These are phyloP conservation scores for Filosporella fistucella DNA, from an alignment of 495 filamentous ascomycete species.

Conservation along the genomic window DNA sequence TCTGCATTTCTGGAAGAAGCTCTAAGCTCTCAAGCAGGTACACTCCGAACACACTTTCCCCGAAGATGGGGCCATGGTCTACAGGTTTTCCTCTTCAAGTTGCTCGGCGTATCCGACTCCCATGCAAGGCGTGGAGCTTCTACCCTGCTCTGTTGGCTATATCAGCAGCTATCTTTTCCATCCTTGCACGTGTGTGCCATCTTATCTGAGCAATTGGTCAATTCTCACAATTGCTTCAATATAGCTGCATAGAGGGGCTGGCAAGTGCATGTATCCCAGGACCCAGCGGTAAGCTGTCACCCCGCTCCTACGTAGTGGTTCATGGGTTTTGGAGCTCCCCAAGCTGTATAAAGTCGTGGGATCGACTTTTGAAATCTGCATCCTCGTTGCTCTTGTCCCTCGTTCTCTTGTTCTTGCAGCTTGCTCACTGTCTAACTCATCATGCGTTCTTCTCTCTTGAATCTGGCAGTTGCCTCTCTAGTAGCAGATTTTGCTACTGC, in stretches of 20 bases:
- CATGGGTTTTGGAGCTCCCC: not conserved
- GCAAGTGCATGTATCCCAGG: not conserved
- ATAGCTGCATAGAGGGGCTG: not conserved
- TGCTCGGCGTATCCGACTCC: not conserved
- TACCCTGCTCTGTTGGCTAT: not conserved
- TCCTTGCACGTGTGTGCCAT: not conserved
- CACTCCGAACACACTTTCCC: too few relatives aligned
- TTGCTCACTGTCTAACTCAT: not conserved
- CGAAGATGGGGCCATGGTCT: too few relatives aligned
- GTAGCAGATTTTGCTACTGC: not conserved
- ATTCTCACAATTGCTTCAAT: not conserved
- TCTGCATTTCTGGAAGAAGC: too few relatives aligned
- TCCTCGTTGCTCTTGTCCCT: not conserved
- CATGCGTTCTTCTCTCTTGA: not conserved
- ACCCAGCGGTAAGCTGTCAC: not conserved
- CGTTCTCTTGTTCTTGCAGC: not conserved
- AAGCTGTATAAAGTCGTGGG: not conserved
- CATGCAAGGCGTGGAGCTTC: not conserved
- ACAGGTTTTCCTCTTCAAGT: too few relatives aligned
- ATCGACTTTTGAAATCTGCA: not conserved
- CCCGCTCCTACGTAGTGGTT: not conserved
- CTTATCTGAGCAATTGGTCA: not conserved
- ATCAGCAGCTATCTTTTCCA: not conserved
- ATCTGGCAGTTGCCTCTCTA: not conserved
- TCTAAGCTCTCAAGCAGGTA: too few relatives aligned